A percentile compares a stretch with the other conserved stretches of the same genome.
phyloP scores from a whole-genome alignment of 78 protist species.

The Guillardia theta region DNA sequence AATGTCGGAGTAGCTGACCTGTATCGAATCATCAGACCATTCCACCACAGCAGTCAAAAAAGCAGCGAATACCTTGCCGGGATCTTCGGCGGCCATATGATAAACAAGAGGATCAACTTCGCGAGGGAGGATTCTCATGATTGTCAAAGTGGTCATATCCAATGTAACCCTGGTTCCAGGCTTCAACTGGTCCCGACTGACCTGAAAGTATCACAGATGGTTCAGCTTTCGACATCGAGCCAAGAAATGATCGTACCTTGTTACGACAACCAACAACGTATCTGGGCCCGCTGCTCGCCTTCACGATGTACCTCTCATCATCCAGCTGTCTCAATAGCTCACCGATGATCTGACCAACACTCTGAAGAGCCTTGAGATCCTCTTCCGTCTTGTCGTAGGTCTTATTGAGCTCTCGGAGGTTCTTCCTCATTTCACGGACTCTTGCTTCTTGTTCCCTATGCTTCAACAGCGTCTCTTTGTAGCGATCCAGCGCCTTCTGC shows the following conservation, averaged over 20 bases:
- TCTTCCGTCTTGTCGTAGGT: constrained; percentile 92
- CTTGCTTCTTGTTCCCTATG: not conserved
- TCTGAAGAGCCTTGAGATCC: constrained; percentile 94
- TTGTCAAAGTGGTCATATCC: constrained; percentile 99
- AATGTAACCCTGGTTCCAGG: constrained; percentile 97
- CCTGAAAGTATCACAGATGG: not conserved
- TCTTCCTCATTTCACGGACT: not conserved
- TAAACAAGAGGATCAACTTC: constrained; percentile 99
- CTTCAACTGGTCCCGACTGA: constrained; percentile 78
- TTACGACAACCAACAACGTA: constrained; percentile 95
- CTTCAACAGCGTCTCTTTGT: not conserved
- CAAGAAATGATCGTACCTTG: not conserved
- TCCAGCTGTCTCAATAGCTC: constrained; percentile 95
- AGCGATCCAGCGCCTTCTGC: not conserved
- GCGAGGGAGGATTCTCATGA: constrained; percentile 90
- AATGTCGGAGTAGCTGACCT: constrained; percentile 66
- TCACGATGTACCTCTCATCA: constrained; percentile 95
- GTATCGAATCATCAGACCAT: too few relatives aligned
- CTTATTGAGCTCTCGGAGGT: constrained; percentile 47
- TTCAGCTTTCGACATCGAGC: not conserved
- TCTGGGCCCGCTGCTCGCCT: constrained; percentile 97
- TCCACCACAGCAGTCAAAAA: too few relatives aligned
- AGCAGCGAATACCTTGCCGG: constrained; percentile 56
- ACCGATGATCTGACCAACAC: constrained; percentile 98
- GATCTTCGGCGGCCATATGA: constrained; percentile 94